Base-by-base conservation (phyloP, 2,329 filamentous ascomycete genomes). In the Fusarium sp. region DNA sequence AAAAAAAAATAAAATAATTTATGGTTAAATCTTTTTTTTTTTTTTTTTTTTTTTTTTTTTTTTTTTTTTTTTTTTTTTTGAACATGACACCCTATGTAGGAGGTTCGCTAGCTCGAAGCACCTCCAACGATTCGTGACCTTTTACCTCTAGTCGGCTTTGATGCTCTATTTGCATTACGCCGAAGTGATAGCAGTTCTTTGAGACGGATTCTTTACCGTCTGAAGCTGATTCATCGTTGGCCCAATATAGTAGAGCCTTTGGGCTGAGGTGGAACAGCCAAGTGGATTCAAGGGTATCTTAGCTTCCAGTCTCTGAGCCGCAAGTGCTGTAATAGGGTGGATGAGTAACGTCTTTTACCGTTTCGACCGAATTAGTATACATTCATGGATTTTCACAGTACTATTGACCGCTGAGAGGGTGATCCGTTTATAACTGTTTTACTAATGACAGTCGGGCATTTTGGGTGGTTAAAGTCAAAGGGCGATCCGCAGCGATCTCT, bases 401-500 rank as follows among this genome's bases (percentile, higher is more conserved):
- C n/a, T 20, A 35, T 35, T 20, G 30, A 20, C 18, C 20, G 15
- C 6, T 26, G 30, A 6, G 46, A 35, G 30, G 20, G 23, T 35
- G 30, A 20, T 17, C n/a, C 27, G 26, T 26, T 7, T 11, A 30
- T 30, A 14, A n/a, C n/a, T 46, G 44, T 15, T n/a, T 26, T 30
- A 14, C 26, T 18, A 35, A 15, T 5, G 46, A 35, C 30, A 23
- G n/a, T 49, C 33, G 46, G 20, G 15, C 35, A 35, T 35, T 59
- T 41, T 53, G 27, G 18, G 20, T 20, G 53, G 54, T 38, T 66
- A 55, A 66, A 60, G 26, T 48, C 26, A 17, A 62, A 17, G 15
- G 53, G 53, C 26, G 48, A 69, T 59, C 42, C 40, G n/a, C n/a
- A 35, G 26, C 54, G 40, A 69, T 60, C 53, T 41, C 17, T 38